Base-by-base conservation (phyloP, 768 basidiomycete genomes). In the Lactarius sp. region DNA sequence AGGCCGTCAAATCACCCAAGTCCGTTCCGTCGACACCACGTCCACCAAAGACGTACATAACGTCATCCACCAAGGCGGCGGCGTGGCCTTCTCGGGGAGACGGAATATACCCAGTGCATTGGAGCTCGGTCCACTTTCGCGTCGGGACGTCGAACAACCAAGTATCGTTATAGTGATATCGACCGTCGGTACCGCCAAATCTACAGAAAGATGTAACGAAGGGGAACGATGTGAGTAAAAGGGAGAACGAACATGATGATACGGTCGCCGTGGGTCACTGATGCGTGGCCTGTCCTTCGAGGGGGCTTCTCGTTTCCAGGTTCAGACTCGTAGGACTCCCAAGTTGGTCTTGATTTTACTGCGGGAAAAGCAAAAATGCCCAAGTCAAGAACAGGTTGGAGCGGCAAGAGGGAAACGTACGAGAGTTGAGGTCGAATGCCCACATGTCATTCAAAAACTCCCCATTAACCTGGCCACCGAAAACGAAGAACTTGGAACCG, bases 141-240 rank as follows among this genome's bases (percentile, higher is more conserved):
- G 92, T 88, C 44, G 79, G 80, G 56, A 94, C 77, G 73, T 96
- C 93, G 75, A 91, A 98, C 2, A 86, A 81, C 97, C 97, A 99
- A 7, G 94, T 98, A 73, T 99, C 97, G 74, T 98, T 99, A 77
- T 99, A 99, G 73, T 98, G 97, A 75, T 90, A 98, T 72, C 88
- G 86, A n/a, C 95, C 95, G 72, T 99, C 97, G 13, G 97, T 99
- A 52, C 97, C 97, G 37, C 97, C 97, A 69, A 99, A 98, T 55
- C 92, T 95, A 66, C n/a, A 55, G 49, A 52, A 62, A n/a, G 8
- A 59, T 44, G 47, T 54, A 66, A 20, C 46, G 47, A 42, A 13
- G 10, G 20, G 34, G 52, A 58, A 31, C 27, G 52, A 61, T 37
- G 61, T 56, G 18, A 69, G 67, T 64, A 9, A 70, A 65, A 64